Percentiles rank a stretch among this genome's conserved stretches.
These are phyloP conservation scores for Ophiocordyceps polyrhachis-furcata DNA, from an alignment of 2,329 filamentous ascomycete genomes.

Conservation along the genomic window DNA sequence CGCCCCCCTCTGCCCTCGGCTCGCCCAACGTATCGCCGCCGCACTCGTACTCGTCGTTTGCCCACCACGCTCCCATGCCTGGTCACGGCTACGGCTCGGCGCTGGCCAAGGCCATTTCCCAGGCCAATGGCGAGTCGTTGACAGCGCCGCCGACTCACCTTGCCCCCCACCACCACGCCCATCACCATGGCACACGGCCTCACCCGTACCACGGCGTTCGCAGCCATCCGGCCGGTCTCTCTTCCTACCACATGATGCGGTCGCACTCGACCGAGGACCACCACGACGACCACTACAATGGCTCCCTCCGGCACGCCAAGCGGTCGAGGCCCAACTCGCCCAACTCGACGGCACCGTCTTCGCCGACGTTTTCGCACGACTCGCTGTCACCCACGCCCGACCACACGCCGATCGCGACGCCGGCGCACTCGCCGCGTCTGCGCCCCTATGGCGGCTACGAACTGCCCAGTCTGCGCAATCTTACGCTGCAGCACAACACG, in stretches of 20 bases:
- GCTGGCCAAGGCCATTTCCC: conserved; percentile 40
- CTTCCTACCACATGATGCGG: conserved; percentile 86
- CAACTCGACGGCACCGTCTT: conserved; percentile 87
- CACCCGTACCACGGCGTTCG: conserved; percentile 4
- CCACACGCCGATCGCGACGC: conserved; percentile 94
- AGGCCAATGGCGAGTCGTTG: conserved; percentile 40
- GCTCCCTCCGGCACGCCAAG: conserved; percentile 55
- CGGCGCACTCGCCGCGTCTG: conserved; percentile 82
- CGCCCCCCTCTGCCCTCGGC: conserved; percentile 65
- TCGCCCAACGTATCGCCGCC: conserved; percentile 96
- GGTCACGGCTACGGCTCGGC: conserved; percentile 34
- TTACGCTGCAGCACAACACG: conserved; percentile 32
- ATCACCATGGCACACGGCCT: conserved; percentile 26
- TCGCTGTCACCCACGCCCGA: conserved; percentile 90
- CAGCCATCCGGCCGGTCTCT: conserved; percentile 54
- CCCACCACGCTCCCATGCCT: conserved; percentile 24
- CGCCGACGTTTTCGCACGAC: conserved; percentile 90
- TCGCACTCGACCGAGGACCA: conserved; percentile 68
- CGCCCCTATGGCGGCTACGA: conserved; percentile 63
- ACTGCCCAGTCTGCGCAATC: conserved; percentile 63
- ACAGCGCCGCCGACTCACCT: conserved; percentile 10
- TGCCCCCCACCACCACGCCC: conserved; percentile 20
- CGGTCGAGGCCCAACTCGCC: conserved; percentile 85
- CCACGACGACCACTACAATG: conserved; percentile 56
- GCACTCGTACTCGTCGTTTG: conserved; percentile 67